Evolutionary conservation across 139 green algal species (phyloP), one percentile per base, ranked within the genome.

Genomic region (Tetradesmus obliquus): DNA sequence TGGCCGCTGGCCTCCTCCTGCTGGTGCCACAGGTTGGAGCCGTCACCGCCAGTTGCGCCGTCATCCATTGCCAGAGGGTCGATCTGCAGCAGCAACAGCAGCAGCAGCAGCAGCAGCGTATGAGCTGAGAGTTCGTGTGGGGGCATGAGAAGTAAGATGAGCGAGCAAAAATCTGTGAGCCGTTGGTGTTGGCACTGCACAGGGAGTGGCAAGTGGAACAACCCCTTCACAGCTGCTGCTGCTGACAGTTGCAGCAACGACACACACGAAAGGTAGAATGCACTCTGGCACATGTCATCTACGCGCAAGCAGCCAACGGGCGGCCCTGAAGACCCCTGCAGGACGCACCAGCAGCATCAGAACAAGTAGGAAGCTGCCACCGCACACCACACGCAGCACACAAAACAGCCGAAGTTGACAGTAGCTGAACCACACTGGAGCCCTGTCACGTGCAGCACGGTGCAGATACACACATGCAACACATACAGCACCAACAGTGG

Each of bases 11-110:
- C 84, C n/a, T 76, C 19, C 3, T n/a, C 83, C 82, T 88, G 85
- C 53, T 90, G 86, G 22, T 90, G 69, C 86, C 86, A 90, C 71
- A 90, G 76, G 7, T 55, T n/a, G 13, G 72, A 55, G 55, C 20
- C 19, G 3, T 17, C 20, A 1, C 20, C 22, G 3, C 51, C 86
- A 71, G 3, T 8, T 5, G 45, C 13, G 20, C 13, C 53, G 17
- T 90, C 85, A 66, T 89, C 86, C 22, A 57, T 13, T 5, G 69
- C 86, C 2, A 62, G 20, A 22, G 71, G 71, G 71, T 90, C 86
- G 55, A 84, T 90, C 86, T 90, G 86, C 51, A 82, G 66, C 2
- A 62, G 58, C 57, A 79, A 2, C 2, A 20, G n/a, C 2, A 58
- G 13, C 2, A 55, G 20, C 22, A 15, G 32, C 12, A 55, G 15